These are phyloP conservation scores for Nakazawaea holstii DNA, from an alignment of 805 yeast genomes.

Conservation along the genomic window DNA sequence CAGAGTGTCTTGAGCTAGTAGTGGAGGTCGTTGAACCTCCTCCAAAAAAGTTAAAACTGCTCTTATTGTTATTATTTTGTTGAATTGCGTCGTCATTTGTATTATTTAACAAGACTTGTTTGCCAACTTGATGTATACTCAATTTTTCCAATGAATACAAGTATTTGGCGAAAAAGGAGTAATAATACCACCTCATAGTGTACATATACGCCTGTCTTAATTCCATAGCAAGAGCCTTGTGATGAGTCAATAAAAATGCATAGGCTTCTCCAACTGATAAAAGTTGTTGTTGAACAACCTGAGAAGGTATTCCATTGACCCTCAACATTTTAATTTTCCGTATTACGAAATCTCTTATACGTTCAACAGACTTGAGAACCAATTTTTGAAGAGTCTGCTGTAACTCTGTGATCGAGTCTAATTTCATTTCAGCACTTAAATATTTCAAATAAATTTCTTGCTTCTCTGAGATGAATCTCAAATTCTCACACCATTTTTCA, in stretches of 20 bases:
- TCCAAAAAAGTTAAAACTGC: conserved; percentile 10
- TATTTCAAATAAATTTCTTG: conserved; percentile 45
- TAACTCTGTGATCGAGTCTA: conserved; percentile 19
- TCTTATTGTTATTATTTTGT: neutral
- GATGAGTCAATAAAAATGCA: conserved; percentile 47
- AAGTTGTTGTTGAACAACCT: conserved; percentile 63
- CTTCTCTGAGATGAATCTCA: conserved; percentile 54
- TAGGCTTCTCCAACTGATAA: conserved; percentile 58
- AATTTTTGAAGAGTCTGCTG: conserved; percentile 41
- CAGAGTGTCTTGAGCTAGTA: conserved; percentile 1
- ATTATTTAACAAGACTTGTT: conserved; percentile 49
- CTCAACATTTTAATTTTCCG: conserved; percentile 63
- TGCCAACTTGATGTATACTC: conserved; percentile 50
- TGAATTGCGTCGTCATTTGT: conserved; percentile 14
- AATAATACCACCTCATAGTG: conserved; percentile 94
- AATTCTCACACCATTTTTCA: conserved; percentile 61
- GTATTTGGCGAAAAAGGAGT: conserved; percentile 71
- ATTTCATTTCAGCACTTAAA: conserved; percentile 13
- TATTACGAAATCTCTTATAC: conserved; percentile 67
- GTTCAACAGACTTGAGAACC: conserved; percentile 60
- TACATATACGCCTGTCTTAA: conserved; percentile 74
- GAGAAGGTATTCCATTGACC: conserved; percentile 62
- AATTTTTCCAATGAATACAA: conserved; percentile 65
- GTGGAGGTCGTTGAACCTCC: conserved; percentile 1
- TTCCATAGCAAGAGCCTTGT: conserved; percentile 63